Percentiles rank a stretch among this genome's conserved stretches.
Conservation (phyloP, 2,329 filamentous ascomycete species). For the Ophiocordyceps australis region DNA sequence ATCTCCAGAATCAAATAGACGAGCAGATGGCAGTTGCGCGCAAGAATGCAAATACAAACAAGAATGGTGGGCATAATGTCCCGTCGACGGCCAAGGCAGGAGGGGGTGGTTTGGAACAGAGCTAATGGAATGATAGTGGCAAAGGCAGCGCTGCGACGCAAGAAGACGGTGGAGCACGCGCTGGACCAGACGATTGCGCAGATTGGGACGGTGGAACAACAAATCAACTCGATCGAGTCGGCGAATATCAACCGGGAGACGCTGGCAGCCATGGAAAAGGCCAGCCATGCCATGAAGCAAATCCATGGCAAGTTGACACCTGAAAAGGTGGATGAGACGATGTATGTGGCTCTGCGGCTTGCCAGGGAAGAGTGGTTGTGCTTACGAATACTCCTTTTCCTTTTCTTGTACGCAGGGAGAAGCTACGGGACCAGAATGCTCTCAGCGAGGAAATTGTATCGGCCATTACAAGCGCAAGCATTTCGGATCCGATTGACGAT, state of each 20-base stretch:
- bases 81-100: conserved; percentile 9
- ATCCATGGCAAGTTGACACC: conserved; percentile 85
- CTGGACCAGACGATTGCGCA: conserved; percentile 81
- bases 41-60: conserved; percentile 76
- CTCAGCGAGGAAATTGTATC: conserved; percentile 85
- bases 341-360: conserved; percentile 39
- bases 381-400: background rate
- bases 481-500: conserved; percentile 62
- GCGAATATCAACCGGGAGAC: conserved; percentile 99
- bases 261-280: conserved; percentile 81
- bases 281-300: conserved; percentile 74
- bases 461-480: conserved; percentile 57
- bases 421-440: conserved; percentile 76
- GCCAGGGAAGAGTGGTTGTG: background rate
- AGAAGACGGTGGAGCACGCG: conserved; percentile 85
- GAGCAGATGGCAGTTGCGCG: conserved; percentile 79
- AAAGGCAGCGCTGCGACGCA: conserved; percentile 75
- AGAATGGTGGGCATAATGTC: no score
- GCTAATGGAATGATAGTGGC: conserved; percentile 42
- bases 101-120: conserved; percentile 4
- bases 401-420: conserved; percentile 42
- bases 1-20: conserved; percentile 79
- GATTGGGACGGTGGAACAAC: conserved; percentile 81
- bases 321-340: conserved; percentile 87
- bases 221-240: conserved; percentile 92